Percentiles rank a stretch among this genome's conserved stretches.
Evolutionary conservation across 2,329 filamentous ascomycete genomes (phyloP).

Genomic region (Penicillium thymicola): DNA sequence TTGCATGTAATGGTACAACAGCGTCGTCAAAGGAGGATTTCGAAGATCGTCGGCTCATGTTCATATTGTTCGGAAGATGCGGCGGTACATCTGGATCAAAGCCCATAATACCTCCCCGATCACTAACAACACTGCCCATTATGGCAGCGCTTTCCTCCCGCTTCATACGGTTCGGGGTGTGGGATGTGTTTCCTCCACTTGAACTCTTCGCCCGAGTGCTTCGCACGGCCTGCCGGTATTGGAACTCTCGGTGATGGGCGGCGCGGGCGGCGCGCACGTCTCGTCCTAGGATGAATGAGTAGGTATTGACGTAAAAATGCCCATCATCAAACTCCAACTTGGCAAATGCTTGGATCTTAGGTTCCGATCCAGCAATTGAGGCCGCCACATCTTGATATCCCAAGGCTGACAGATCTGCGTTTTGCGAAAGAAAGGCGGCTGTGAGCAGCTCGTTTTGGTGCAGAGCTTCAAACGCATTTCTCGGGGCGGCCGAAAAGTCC

Average conservation of each 20-base stretch:
- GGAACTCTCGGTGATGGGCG: slow-evolving; percentile 45
- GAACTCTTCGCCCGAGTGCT: slow-evolving; percentile 46
- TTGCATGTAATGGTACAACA: slow-evolving; percentile 34
- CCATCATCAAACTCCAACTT: slow-evolving; percentile 64
- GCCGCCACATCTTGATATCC: slow-evolving; percentile 35
- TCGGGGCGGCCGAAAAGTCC: slow-evolving; percentile 32
- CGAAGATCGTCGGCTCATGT: slow-evolving; percentile 48
- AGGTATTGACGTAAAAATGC: slow-evolving; percentile 64
- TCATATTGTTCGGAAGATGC: slow-evolving; percentile 33
- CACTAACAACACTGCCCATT: slow-evolving; percentile 53
- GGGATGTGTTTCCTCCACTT: slow-evolving; percentile 44
- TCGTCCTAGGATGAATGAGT: slow-evolving; percentile 60
- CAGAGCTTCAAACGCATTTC: slow-evolving; percentile 36
- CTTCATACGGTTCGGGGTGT: slow-evolving; percentile 45
- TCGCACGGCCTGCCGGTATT: slow-evolving; percentile 40
- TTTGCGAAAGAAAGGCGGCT: slow-evolving; percentile 38
- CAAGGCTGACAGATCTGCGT: slow-evolving; percentile 35
- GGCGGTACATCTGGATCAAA: slow-evolving; percentile 44
- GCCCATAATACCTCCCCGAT: slow-evolving; percentile 55
- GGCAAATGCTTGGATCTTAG: slow-evolving; percentile 57
- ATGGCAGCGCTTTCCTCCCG: slow-evolving; percentile 43
- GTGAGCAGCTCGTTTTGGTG: slow-evolving; percentile 41
- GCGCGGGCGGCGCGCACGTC: slow-evolving; percentile 53
- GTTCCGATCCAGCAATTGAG: slow-evolving; percentile 42
- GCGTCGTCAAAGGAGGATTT: slow-evolving; percentile 47